Conservation (phyloP, 352 stramenopile species). For the Pythium brachiatum region DNA sequence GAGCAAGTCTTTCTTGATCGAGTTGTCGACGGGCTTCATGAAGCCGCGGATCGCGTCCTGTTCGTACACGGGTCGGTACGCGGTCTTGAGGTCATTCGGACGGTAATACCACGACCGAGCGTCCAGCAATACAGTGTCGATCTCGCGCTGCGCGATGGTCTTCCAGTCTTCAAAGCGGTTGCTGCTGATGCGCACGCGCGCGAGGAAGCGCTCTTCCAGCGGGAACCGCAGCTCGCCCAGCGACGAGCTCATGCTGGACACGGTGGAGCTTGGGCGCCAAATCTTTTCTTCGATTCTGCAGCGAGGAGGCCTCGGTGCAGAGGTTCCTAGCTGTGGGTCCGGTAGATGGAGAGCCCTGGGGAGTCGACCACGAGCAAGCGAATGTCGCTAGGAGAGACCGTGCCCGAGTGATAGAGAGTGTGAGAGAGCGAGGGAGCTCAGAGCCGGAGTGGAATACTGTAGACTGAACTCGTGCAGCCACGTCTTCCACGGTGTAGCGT, state of each 20-base stretch:
- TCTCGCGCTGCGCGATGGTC: constrained; percentile 18
- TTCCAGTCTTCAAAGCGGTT: constrained; percentile 31
- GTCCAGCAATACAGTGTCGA: constrained; percentile 24
- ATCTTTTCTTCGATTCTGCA: constrained; percentile 10
- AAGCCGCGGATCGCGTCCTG: constrained; percentile 31
- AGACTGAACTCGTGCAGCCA: background rate
- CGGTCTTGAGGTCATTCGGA: constrained; percentile 25
- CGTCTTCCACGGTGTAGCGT: background rate
- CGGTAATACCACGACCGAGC: constrained; percentile 31
- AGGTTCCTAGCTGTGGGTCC: background rate
- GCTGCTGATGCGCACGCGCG: constrained; percentile 23
- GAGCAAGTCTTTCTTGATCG: constrained; percentile 19
- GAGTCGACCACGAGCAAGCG: background rate
- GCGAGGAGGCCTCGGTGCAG: background rate
- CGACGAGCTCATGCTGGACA: constrained; percentile 26
- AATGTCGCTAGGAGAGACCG: background rate
- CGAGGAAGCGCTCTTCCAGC: constrained; percentile 25
- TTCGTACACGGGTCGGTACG: constrained; percentile 26
- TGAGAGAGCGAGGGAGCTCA: background rate
- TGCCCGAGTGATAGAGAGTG: constrained; percentile 1
- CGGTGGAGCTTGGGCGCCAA: constrained; percentile 22
- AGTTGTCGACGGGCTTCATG: constrained; percentile 12
- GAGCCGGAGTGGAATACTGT: background rate
- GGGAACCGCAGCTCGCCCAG: constrained; percentile 21
- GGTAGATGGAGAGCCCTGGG: background rate